phyloP scores from a whole-genome alignment of 352 stramenopile genomes.

The Phytophthora aleatoria region DNA sequence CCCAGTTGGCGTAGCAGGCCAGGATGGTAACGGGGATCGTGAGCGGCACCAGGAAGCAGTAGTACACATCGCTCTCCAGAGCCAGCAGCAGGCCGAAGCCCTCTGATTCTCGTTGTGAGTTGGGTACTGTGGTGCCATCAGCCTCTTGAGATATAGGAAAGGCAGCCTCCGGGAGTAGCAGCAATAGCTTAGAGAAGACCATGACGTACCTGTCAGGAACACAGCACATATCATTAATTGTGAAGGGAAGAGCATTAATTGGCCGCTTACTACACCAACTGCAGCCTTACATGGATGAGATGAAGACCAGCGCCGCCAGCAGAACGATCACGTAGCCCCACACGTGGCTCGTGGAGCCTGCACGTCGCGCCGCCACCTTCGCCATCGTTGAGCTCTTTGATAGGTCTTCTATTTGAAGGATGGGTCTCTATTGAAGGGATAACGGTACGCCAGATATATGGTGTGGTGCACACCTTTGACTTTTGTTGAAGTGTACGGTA shows the following conservation, averaged over 20 bases:
- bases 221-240: neutral
- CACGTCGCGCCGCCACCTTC: constrained; percentile 42
- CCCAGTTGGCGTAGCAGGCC: constrained; percentile 82
- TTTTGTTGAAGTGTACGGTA: too few species aligned
- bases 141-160: neutral
- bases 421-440: too few species aligned
- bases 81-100: constrained; percentile 31
- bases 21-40: constrained; percentile 82
- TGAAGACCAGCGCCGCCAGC: constrained; percentile 49
- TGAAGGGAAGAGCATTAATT: neutral
- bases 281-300: constrained; percentile 60
- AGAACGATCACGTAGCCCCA: constrained; percentile 84
- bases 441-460: too few species aligned
- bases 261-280: neutral
- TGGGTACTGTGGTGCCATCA: neutral
- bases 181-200: constrained; percentile 51
- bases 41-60: constrained; percentile 78
- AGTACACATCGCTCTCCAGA: constrained; percentile 75
- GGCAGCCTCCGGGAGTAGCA: neutral
- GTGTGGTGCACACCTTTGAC: too few species aligned
- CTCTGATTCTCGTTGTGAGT: constrained; percentile 24
- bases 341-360: constrained; percentile 73
- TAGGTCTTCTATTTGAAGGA: too few species aligned
- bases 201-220: constrained; percentile 61
- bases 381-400: constrained; percentile 7